phyloP scores from a whole-genome alignment of 108 stramenopile species.

The Phaeodactylum tricornutum region DNA sequence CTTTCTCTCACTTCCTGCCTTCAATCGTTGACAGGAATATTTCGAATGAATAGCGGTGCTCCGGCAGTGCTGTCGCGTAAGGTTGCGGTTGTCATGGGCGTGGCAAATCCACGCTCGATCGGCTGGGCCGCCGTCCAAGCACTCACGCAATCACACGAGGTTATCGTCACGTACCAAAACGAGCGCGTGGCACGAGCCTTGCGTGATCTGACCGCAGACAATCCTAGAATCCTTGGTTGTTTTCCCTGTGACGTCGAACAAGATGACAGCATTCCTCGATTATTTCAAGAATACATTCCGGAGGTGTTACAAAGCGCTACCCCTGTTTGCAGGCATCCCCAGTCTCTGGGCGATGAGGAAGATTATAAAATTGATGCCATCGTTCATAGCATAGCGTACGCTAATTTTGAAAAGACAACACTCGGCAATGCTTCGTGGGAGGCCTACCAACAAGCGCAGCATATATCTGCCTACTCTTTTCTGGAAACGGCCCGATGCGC shows the following conservation, averaged over 20 bases:
- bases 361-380: constrained; percentile 18
- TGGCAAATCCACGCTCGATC: constrained; percentile 44
- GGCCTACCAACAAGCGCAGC: constrained; percentile 28
- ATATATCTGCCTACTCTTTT: constrained; percentile 44
- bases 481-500: constrained; percentile 28
- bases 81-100: constrained; percentile 39
- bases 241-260: constrained; percentile 24
- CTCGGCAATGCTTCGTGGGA: constrained; percentile 20
- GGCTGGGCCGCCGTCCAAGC: constrained; percentile 37
- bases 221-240: constrained; percentile 11
- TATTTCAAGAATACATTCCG: constrained; percentile 25
- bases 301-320: constrained; percentile 5
- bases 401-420: constrained; percentile 19
- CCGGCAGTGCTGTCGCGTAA: too few relatives aligned
- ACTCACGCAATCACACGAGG: constrained; percentile 26
- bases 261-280: constrained; percentile 7
- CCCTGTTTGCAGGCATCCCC: too few relatives aligned
- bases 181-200: constrained; percentile 15
- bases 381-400: constrained; percentile 43
- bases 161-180: constrained; percentile 37
- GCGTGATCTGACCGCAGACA: constrained; percentile 5
- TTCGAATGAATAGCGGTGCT: too few relatives aligned
- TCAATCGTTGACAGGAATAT: too few relatives aligned
- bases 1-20: too few relatives aligned
- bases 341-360: too few relatives aligned